Evolutionary conservation across 2,329 filamentous ascomycete species (phyloP).

Genomic region (Amylocarpus encephaloides): DNA sequence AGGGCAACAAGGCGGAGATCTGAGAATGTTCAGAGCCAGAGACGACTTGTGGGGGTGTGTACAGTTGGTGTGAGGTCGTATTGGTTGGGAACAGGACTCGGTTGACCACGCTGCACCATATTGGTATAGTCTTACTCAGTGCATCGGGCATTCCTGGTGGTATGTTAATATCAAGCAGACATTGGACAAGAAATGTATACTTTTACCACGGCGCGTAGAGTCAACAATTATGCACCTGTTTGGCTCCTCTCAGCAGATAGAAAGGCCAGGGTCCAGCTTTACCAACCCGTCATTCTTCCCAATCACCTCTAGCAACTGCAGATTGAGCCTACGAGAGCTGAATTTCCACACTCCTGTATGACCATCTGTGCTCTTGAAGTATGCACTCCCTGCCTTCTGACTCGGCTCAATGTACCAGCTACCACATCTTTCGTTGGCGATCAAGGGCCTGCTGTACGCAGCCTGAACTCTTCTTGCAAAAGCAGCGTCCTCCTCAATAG

Average conservation of each 20-base stretch:
- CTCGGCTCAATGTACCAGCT: slow-evolving; percentile 81
- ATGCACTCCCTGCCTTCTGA: slow-evolving; percentile 66
- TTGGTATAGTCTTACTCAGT: slow-evolving; percentile 84
- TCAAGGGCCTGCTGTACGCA: slow-evolving; percentile 56
- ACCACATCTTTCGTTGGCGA: slow-evolving; percentile 92
- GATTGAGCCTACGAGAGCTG: slow-evolving; percentile 74
- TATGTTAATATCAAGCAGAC: slow-evolving; percentile 14
- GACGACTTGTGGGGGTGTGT: slow-evolving; percentile 66
- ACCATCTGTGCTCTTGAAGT: slow-evolving; percentile 98
- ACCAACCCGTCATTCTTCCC: slow-evolving; percentile 59
- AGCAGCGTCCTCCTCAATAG: slow-evolving; percentile 67
- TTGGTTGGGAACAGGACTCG: slow-evolving; percentile 62
- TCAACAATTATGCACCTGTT: slow-evolving; percentile 75
- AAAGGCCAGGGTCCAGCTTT: background rate
- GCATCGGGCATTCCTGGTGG: slow-evolving; percentile 78
- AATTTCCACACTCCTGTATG: slow-evolving; percentile 89
- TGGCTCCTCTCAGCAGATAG: background rate
- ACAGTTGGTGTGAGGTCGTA: slow-evolving; percentile 44
- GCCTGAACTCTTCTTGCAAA: slow-evolving; percentile 62
- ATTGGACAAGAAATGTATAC: slow-evolving; percentile 37
- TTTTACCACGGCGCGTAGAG: slow-evolving; percentile 85
- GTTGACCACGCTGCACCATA: slow-evolving; percentile 90
- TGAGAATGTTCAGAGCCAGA: slow-evolving; percentile 72
- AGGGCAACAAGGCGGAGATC: slow-evolving; percentile 51
- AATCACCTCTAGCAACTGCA: slow-evolving; percentile 69